Evolutionary conservation across 176 grass and related monocot species (phyloP).

Genomic region (Coix lacrymajobi): DNA sequence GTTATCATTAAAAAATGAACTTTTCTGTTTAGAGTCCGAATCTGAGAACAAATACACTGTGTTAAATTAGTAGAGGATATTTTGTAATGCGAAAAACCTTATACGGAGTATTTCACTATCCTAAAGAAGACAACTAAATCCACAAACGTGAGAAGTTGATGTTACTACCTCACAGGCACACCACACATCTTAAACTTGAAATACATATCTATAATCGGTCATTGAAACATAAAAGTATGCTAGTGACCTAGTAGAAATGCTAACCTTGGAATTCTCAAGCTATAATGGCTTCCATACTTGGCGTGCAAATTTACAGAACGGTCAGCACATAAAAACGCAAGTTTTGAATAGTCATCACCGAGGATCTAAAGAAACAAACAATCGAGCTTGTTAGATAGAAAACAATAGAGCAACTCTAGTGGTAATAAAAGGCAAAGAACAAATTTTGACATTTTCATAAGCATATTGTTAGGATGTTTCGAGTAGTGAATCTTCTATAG

Average conservation of each 20-base stretch:
- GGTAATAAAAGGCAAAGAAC: not conserved
- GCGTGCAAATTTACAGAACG: constrained; percentile 90
- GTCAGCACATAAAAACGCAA: constrained; percentile 84
- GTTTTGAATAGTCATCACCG: constrained; percentile 85
- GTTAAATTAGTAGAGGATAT: not conserved
- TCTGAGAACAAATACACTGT: not conserved
- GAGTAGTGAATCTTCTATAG: not conserved
- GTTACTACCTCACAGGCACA: not conserved
- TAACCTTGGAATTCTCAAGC: constrained; percentile 92
- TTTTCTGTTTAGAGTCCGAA: not conserved
- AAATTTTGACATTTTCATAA: not conserved
- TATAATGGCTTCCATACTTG: constrained; percentile 90
- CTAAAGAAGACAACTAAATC: not conserved
- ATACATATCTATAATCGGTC: not conserved
- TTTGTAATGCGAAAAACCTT: not conserved
- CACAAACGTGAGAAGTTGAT: not conserved
- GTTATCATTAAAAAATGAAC: not conserved
- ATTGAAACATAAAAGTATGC: not conserved
- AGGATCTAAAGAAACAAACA: constrained; percentile 58
- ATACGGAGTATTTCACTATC: not conserved
- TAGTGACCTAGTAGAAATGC: not conserved
- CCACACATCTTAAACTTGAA: not conserved
- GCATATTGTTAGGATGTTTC: not conserved
- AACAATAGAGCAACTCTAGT: constrained; percentile 7
- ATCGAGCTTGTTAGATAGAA: constrained; percentile 9